Conservation (phyloP, 2,329 filamentous ascomycete species). For the Neopestalotiopsis sp. region DNA sequence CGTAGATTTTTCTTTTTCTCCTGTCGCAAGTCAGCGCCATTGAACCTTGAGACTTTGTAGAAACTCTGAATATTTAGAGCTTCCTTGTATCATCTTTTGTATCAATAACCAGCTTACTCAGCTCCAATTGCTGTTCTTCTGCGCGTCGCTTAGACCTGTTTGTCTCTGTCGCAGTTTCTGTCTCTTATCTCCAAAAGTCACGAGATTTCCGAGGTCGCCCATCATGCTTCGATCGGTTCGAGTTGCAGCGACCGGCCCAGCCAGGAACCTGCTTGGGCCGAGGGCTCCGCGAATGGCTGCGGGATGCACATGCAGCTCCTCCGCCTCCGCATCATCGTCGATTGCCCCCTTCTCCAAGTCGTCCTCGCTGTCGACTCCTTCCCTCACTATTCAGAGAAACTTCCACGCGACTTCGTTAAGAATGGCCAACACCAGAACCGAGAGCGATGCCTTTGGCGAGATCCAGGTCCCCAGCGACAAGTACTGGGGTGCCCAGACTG, state of each 20-base stretch:
- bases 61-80: neutral
- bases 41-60: neutral
- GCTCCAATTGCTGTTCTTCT: neutral
- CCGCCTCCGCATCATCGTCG: conserved; percentile 27
- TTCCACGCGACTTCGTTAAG: conserved; percentile 53
- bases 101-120: neutral
- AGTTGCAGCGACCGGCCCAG: conserved; percentile 37
- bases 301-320: conserved; percentile 41
- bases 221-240: conserved; percentile 45
- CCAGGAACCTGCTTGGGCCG: conserved; percentile 38
- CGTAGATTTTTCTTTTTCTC: neutral
- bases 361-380: conserved; percentile 25
- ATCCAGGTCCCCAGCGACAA: conserved; percentile 89
- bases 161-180: neutral
- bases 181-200: neutral
- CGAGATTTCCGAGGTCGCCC: conserved; percentile 5
- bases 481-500: conserved; percentile 98
- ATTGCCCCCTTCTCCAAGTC: conserved; percentile 26
- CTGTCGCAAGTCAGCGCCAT: neutral
- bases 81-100: conserved; percentile 4
- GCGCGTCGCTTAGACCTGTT: neutral
- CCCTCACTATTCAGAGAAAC: conserved; percentile 38
- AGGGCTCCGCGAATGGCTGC: conserved; percentile 36
- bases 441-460: conserved; percentile 98
- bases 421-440: conserved; percentile 72